Base-by-base conservation (phyloP, 768 basidiomycete species). In the Boletellus sp. region DNA sequence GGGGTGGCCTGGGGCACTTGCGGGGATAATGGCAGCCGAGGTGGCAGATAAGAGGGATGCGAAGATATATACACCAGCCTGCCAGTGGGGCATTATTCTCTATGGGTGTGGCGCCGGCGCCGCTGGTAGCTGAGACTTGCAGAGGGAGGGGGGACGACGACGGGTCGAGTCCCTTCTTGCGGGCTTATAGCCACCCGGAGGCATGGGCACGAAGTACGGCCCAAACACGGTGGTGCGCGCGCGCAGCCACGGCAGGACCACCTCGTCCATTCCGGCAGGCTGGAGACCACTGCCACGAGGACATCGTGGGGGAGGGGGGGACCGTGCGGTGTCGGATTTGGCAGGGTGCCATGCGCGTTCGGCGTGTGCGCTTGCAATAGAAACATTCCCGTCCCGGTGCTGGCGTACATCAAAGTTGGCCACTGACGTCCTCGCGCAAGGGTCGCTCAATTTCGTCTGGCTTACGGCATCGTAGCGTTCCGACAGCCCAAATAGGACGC, bases 1-100 rank as follows among this genome's bases (percentile, higher is more conserved):
- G 52, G 68, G 69, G 64, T 80, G 72, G 19, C 49, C 42, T 48
- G 58, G 28, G 37, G 46, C 34, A 4, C 44, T 48, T 26, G 57
- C 53, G 36, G 47, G 42, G 38, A 57, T 55, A 16, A 63, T 44
- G 42, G 62, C 59, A 32, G 56, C 52, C 7, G 53, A 59, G 34
- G 56, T 40, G 38, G 50, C 45, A 24, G 53, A 56, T 45, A 66
- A 34, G 51, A 60, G 51, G 47, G 42, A 38, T 38, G 64, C 50
- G 19, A 68, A 51, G 48, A 58, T 10, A 42, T 34, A 58, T 50
- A 50, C 40, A 33, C 48, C 24, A 35, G 54, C 47, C 42, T 39
- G 28, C 28, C 28, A 28, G 28, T 28, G 48, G 37, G 42, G 49
- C 66, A 68, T 68, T 24, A 68, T 68, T 24, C 35, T 42, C 48